Evolutionary conservation across 2,329 filamentous ascomycete species (phyloP), one percentile per base, ranked within the genome.

Genomic region (Aspergillus cejpii): DNA sequence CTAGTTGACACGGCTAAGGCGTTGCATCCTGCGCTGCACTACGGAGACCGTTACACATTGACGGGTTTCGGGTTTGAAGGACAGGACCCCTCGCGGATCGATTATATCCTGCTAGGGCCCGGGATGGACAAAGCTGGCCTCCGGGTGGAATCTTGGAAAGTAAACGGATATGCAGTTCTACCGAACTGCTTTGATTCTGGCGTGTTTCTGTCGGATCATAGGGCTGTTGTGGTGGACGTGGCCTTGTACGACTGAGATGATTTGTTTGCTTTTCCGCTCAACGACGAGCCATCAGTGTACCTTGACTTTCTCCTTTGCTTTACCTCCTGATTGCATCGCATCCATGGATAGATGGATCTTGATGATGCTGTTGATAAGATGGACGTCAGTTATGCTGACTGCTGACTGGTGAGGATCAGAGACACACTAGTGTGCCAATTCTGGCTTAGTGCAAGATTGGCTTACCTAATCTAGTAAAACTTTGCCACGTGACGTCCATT

Each of bases 131-230:
- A 43, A 43, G 43, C 29, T 34, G 33, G n/a, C n/a, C n/a, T n/a
- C n/a, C n/a, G 39, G 15, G 41, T 29, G 28, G 52, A 53, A 38
- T 55, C 53, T 5, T 76, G 75, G 71, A 54, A 47, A 24, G 63
- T 74, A 2, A 60, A 69, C 47, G 72, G 66, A 3, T 79, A 76
- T 58, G 69, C 71, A 6, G 76, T 79, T 2, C 54, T 80, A 38
- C 60, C 68, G 7, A 81, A 77, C 51, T 58, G 60, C 37, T 80
- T 79, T 52, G 78, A 81, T 36, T 74, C 79, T 52, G 72, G 70
- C 1, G 63, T 80, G 2, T 76, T 69, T 52, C 69, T 64, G 44
- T 79, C 75, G 46, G 78, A 81, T 55, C 78, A 81, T 58, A 66
- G 75, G 37, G 74, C 73, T 37, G 78, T 81, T 4, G 71, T 80